These are phyloP conservation scores for Lactarius quietus DNA, from an alignment of 768 basidiomycete species.

Conservation along the genomic window DNA sequence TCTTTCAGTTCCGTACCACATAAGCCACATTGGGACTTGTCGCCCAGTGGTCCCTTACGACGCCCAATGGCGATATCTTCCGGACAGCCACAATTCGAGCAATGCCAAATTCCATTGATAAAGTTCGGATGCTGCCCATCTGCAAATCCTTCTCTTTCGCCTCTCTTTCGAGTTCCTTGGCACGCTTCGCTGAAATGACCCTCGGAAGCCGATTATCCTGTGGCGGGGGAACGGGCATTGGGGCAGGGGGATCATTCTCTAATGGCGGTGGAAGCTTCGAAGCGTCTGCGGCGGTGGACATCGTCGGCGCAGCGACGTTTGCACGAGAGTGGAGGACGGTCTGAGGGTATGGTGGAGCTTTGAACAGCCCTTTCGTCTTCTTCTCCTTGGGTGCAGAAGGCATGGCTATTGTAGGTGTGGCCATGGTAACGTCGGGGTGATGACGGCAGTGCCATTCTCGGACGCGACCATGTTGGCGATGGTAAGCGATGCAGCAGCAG, in stretches of 20 bases:
- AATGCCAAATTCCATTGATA: conserved; percentile 89
- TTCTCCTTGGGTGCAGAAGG: conserved; percentile 55
- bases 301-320: conserved; percentile 53
- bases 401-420: conserved; percentile 35
- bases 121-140: conserved; percentile 79
- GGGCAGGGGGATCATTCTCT: conserved; percentile 55
- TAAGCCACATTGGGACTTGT: conserved; percentile 87
- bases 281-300: conserved; percentile 65
- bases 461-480: conserved; percentile 92
- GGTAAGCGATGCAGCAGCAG: conserved; percentile 76
- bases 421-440: conserved; percentile 43
- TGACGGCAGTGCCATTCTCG: conserved; percentile 71
- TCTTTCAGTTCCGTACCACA: conserved; percentile 62
- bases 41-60: conserved; percentile 85
- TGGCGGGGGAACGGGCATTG: conserved; percentile 30
- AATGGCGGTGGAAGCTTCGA: conserved; percentile 54
- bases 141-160: conserved; percentile 79
- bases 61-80: conserved; percentile 81
- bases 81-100: conserved; percentile 91
- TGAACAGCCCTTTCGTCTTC: conserved; percentile 69
- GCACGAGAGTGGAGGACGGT: conserved; percentile 60
- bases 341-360: conserved; percentile 56
- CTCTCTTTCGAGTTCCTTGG: conserved; percentile 73
- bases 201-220: conserved; percentile 48
- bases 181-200: conserved; percentile 54